Evolutionary conservation across 176 grass and related monocot species (phyloP).

Genomic region (Alloteropsis semialata): DNA sequence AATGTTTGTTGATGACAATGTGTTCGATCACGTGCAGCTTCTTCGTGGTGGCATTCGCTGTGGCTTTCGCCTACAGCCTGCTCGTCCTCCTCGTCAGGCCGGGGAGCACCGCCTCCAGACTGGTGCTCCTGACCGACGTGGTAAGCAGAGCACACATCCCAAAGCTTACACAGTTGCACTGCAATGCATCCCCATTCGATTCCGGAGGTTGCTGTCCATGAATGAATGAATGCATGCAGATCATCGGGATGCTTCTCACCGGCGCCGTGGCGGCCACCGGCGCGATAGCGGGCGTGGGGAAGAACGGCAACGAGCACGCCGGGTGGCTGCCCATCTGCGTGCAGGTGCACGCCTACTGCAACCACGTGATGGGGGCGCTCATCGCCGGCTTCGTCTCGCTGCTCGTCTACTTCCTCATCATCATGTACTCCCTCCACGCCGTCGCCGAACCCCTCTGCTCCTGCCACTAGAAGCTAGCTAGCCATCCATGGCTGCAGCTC

Average conservation of each 20-base stretch:
- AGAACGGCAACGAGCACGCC: conserved; percentile 73
- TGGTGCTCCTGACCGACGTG: conserved; percentile 60
- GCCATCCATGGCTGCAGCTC: too few species aligned
- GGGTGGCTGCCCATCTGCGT: conserved; percentile 87
- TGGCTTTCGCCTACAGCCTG: conserved; percentile 57
- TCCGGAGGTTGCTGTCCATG: not conserved
- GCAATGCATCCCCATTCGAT: not conserved
- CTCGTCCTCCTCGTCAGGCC: conserved; percentile 46
- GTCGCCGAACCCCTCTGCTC: conserved; percentile 42
- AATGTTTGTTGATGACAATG: not conserved
- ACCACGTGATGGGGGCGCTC: conserved; percentile 61
- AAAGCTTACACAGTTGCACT: not conserved
- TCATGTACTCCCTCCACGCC: conserved; percentile 61
- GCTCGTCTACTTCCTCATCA: conserved; percentile 43
- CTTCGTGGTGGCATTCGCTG: conserved; percentile 69
- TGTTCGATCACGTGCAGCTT: conserved; percentile 38
- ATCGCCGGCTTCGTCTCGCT: conserved; percentile 62
- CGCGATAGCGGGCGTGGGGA: conserved; percentile 64
- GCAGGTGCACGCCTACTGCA: conserved; percentile 70
- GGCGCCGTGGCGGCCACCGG: conserved; percentile 67
- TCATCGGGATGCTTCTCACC: conserved; percentile 65
- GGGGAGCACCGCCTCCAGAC: conserved; percentile 47
- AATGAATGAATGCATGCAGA: conserved; percentile 15
- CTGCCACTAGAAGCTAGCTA: conserved; percentile 43
- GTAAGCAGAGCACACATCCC: conserved; percentile 1